These are phyloP conservation scores for Metschnikowia colocasiae DNA, from an alignment of 805 yeast genomes.

Conservation along the genomic window DNA sequence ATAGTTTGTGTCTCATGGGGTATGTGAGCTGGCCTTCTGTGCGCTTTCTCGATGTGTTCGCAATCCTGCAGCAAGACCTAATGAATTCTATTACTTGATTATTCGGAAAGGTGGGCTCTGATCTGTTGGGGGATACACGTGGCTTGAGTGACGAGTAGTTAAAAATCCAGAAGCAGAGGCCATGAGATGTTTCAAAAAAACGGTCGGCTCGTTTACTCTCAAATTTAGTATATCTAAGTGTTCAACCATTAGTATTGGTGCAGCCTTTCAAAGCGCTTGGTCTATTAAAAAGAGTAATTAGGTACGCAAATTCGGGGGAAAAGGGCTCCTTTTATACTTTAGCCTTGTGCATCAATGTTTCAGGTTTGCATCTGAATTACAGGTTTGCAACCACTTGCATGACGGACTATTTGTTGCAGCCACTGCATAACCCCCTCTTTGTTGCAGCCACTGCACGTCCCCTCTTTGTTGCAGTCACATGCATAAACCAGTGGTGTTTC, in stretches of 20 bases:
- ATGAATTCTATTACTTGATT: no score
- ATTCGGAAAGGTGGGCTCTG: no score
- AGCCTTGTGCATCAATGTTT: neutral
- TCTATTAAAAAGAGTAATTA: no score
- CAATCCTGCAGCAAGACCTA: slow-evolving; percentile 1
- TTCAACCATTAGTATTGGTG: no score
- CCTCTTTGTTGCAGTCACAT: neutral
- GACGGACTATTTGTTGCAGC: neutral
- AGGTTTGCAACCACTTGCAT: neutral
- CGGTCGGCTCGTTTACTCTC: no score
- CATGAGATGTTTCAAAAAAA: no score
- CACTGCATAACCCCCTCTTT: neutral
- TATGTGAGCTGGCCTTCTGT: neutral
- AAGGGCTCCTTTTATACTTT: neutral
- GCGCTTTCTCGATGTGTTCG: neutral
- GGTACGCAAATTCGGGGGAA: neutral
- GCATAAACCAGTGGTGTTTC: no score
- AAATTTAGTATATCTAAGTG: no score
- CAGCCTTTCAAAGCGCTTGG: no score
- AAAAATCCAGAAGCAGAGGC: no score
- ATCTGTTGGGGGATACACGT: no score
- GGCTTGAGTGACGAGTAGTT: no score
- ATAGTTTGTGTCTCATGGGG: neutral
- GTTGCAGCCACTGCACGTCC: neutral
- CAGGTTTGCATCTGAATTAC: neutral